Percentiles rank a stretch among this genome's conserved stretches.
phyloP scores from a whole-genome alignment of 164 flowering plant genomes.

The Buxus sempervirens region DNA sequence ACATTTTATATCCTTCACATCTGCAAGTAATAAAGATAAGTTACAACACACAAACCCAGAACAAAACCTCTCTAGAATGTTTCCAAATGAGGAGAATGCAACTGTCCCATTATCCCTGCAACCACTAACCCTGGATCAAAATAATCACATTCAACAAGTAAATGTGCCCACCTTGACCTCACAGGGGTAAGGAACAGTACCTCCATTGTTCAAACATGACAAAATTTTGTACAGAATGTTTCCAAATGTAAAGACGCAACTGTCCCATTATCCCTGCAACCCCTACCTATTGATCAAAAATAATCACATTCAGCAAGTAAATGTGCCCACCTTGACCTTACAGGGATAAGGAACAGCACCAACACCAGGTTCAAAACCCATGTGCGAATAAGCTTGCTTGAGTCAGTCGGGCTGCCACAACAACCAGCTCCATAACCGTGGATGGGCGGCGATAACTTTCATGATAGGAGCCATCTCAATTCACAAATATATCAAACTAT shows the following conservation, averaged over 20 bases:
- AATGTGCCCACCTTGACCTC: slow-evolving; percentile 90
- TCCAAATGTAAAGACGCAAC: slow-evolving; percentile 18
- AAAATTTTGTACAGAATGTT: no score
- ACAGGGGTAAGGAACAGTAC: slow-evolving; percentile 94
- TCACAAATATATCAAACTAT: slow-evolving; percentile 15
- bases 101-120: slow-evolving; percentile 90
- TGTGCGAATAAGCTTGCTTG: slow-evolving; percentile 36
- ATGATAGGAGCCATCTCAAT: slow-evolving; percentile 29
- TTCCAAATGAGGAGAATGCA: slow-evolving; percentile 15
- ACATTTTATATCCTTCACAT: slow-evolving; percentile 99
- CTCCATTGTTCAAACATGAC: no score
- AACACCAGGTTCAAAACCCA: slow-evolving; percentile 38
- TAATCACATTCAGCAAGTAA: slow-evolving; percentile 65
- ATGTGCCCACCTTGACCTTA: slow-evolving; percentile 90
- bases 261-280: slow-evolving; percentile 88
- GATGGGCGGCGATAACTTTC: slow-evolving; percentile 52
- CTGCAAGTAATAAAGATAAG: slow-evolving; percentile 44
- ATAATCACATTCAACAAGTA: slow-evolving; percentile 63
- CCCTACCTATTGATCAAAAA: slow-evolving; percentile 48
- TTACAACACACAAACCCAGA: neutral
- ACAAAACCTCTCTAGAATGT: neutral
- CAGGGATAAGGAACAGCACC: slow-evolving; percentile 94
- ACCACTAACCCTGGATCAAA: slow-evolving; percentile 45
- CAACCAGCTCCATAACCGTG: slow-evolving; percentile 81
- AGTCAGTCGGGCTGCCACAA: slow-evolving; percentile 93